These are phyloP conservation scores for Ilyonectria robusta DNA, from an alignment of 2,329 filamentous ascomycete genomes.

Conservation along the genomic window DNA sequence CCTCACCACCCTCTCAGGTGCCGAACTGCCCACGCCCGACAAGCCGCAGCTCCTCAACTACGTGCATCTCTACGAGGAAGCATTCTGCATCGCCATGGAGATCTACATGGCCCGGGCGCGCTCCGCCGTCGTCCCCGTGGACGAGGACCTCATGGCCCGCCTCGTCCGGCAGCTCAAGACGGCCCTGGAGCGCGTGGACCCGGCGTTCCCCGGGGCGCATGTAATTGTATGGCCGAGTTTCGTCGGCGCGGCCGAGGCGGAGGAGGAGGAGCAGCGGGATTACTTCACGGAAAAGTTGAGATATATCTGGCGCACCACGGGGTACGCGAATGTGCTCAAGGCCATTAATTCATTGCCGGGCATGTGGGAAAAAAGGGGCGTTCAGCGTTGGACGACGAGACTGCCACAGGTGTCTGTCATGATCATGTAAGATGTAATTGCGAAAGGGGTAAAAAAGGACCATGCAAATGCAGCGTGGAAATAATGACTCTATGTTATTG, in stretches of 20 bases:
- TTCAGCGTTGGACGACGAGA: slow-evolving; percentile 27
- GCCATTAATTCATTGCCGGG: slow-evolving; percentile 28
- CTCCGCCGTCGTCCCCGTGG: slow-evolving; percentile 19
- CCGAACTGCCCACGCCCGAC: slow-evolving; percentile 8
- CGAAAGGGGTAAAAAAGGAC: background rate
- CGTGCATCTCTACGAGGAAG: slow-evolving; percentile 28
- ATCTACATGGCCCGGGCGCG: slow-evolving; percentile 24
- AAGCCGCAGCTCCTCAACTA: slow-evolving; percentile 10
- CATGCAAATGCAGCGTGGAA: background rate
- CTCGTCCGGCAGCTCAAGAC: slow-evolving; percentile 12
- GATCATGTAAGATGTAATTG: slow-evolving; percentile 24
- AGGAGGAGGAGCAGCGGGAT: background rate
- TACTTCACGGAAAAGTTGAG: slow-evolving; percentile 19
- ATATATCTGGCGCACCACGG: slow-evolving; percentile 27
- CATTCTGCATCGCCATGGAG: slow-evolving; percentile 25
- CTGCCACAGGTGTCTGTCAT: slow-evolving; percentile 28
- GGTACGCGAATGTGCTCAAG: slow-evolving; percentile 28
- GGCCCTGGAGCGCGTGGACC: slow-evolving; percentile 16
- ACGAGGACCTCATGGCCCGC: slow-evolving; percentile 13
- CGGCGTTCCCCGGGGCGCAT: slow-evolving; percentile 23
- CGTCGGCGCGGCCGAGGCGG: slow-evolving; percentile 28
- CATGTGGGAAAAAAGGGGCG: slow-evolving; percentile 26
- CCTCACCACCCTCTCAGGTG: slow-evolving; percentile 18
- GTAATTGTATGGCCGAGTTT: slow-evolving; percentile 30
- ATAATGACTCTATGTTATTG: background rate